Evolutionary conservation across 129 eudicot genomes (phyloP).

Genomic region (Cynara cardunculus): DNA sequence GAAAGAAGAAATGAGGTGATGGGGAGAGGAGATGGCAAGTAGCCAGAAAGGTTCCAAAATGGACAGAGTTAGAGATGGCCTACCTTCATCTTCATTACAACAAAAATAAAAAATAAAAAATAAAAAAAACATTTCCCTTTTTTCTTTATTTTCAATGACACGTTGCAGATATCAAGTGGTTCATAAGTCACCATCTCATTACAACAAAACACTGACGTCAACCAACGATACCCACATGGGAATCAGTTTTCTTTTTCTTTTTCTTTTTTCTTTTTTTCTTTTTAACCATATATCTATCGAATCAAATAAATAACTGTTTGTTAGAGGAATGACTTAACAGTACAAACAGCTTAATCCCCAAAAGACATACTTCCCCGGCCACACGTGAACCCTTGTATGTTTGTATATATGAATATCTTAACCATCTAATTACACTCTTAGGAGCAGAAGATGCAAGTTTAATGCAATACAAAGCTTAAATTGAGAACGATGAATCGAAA

Average conservation of each 20-base stretch:
- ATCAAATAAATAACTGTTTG: neutral
- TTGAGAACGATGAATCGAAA: neutral
- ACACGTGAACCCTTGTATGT: too few relatives aligned
- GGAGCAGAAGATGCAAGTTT: neutral
- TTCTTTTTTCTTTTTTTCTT: too few relatives aligned
- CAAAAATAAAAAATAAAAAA: too few relatives aligned
- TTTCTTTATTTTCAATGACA: neutral
- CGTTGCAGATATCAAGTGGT: constrained; percentile 50
- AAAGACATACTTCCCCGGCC: too few relatives aligned
- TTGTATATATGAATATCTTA: too few relatives aligned
- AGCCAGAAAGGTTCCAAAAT: constrained; percentile 37
- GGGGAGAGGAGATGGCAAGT: constrained; percentile 26
- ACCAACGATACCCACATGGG: constrained; percentile 71
- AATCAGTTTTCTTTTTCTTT: constrained; percentile 25
- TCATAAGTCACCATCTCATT: constrained; percentile 61
- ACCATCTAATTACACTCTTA: neutral
- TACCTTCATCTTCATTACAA: too few relatives aligned
- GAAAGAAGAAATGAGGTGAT: constrained; percentile 19
- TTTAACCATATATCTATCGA: too few relatives aligned
- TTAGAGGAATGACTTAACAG: neutral
- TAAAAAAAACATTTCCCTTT: too few relatives aligned
- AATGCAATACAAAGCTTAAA: neutral
- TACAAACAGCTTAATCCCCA: too few relatives aligned
- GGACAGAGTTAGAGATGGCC: constrained; percentile 32
- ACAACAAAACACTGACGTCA: constrained; percentile 45